A percentile compares a stretch with the other conserved stretches of the same genome.
Conservation (phyloP, 2,329 filamentous ascomycete genomes). For the Botryosphaeria dothidea region DNA sequence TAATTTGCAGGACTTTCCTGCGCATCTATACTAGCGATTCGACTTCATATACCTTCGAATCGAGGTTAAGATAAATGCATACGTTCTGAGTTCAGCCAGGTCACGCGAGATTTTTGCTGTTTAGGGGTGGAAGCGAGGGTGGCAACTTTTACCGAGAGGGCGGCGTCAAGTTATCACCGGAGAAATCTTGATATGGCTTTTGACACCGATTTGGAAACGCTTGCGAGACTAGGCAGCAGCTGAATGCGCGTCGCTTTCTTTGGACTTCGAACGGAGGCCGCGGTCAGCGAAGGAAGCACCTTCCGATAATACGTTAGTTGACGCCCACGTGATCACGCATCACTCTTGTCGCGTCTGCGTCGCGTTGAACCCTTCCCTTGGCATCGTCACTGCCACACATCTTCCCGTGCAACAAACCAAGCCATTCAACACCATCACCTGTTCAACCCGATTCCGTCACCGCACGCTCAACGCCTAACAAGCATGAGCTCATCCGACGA, state of each 20-base stretch:
- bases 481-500: constrained; percentile 29
- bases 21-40: no score
- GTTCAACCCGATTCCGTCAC: neutral
- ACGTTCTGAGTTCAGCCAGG: no score
- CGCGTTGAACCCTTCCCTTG: neutral
- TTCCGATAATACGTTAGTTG: neutral
- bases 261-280: neutral
- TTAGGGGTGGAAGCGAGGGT: no score
- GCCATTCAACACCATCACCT: neutral
- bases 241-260: neutral
- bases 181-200: neutral
- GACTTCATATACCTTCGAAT: no score
- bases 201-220: neutral
- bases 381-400: constrained; percentile 1
- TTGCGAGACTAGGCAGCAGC: neutral
- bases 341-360: neutral
- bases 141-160: neutral
- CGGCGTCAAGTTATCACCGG: neutral
- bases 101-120: no score
- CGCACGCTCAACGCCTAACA: constrained; percentile 20
- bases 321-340: neutral
- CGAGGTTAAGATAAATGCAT: no score
- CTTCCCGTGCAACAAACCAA: neutral
- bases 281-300: neutral
- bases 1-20: no score